Base-by-base conservation (phyloP, 1,284 basidiomycete species). In the Apiotrichum laibachii region DNA sequence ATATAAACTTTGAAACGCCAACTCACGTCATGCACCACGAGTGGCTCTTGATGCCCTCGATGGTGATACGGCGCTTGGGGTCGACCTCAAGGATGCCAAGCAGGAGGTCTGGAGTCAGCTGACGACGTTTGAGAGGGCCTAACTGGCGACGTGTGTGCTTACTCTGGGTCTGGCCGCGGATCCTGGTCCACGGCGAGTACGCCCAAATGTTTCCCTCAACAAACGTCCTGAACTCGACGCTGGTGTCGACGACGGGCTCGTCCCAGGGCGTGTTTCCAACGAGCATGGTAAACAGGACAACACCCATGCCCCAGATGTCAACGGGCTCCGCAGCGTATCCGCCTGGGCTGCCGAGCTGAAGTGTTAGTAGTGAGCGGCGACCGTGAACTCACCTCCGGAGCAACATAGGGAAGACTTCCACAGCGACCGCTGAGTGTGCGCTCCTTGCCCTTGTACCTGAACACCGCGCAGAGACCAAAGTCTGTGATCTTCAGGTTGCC, bases 181-280 rank as follows among this genome's bases (percentile, higher is more conserved):
- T 84, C 18, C 85, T 81, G 60, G 82, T 85, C 95, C 95, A 99
- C 0, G 95, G 95, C 5, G 82, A 81, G 66, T 90, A 85, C 10
- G 83, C 73, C 65, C 91, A 86, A 54, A 95, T 85, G 55, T 88
- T 81, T 2, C 92, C 92, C 0, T 82, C 82, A 2, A 88, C 71
- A 75, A 90, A 99, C 9, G 85, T 84, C 31, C 79, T 73, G 73
- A 85, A 99, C 76, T 99, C 95, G 2, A 85, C 84, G 62, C 89
- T 91, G 10, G 50, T 50, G 21, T 82, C 81, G 1, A 77, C 72
- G 0, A 92, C 92, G 4, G 95, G 93, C 72, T 96, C 90, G 72
- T 98, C 95, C 95, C 95, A 99, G 1, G 95, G 96, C 0, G 95
- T 98, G 73, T 96, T 98, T 53, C 95, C 95, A 6, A 86, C 88